phyloP scores from a whole-genome alignment of 306 rosid species.

The Gastrolobium bilobum region DNA sequence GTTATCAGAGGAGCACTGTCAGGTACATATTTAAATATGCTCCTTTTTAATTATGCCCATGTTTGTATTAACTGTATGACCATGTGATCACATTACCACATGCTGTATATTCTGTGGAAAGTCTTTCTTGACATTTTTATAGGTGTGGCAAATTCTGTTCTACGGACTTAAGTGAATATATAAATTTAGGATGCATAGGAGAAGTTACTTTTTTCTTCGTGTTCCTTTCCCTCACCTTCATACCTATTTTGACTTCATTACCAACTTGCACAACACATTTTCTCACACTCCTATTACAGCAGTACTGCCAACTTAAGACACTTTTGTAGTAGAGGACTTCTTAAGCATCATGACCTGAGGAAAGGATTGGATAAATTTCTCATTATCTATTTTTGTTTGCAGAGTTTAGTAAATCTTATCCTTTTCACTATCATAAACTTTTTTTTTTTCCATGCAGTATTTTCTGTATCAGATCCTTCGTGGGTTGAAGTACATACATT shows the following conservation, averaged over 20 bases:
- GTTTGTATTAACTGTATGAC: neutral
- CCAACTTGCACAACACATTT: constrained; percentile 13
- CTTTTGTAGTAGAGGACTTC: constrained; percentile 3
- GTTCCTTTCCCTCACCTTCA: constrained; percentile 26
- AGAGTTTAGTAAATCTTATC: constrained; percentile 15
- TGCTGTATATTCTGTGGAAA: constrained; percentile 9
- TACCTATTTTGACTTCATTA: neutral
- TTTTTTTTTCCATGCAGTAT: constrained; percentile 65
- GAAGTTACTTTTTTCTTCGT: constrained; percentile 16
- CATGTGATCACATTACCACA: constrained; percentile 11
- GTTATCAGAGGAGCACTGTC: constrained; percentile 97
- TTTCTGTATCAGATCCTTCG: constrained; percentile 96
- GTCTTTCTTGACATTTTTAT: constrained; percentile 3
- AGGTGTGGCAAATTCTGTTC: neutral
- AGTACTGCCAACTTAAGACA: constrained; percentile 21
- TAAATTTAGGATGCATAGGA: constrained; percentile 2
- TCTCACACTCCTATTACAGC: neutral
- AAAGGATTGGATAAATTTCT: neutral
- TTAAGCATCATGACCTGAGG: neutral
- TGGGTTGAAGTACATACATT: constrained; percentile 96
- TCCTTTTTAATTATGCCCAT: constrained; percentile 16
- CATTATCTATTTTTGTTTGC: constrained; percentile 7
- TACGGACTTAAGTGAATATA: constrained; percentile 14
- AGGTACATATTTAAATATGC: constrained; percentile 59
- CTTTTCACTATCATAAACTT: constrained; percentile 22